Percentiles rank a stretch among this genome's conserved stretches.
These are phyloP conservation scores for Neurospora tetrasperma DNA, from an alignment of 495 filamentous ascomycete genomes.

Conservation along the genomic window DNA sequence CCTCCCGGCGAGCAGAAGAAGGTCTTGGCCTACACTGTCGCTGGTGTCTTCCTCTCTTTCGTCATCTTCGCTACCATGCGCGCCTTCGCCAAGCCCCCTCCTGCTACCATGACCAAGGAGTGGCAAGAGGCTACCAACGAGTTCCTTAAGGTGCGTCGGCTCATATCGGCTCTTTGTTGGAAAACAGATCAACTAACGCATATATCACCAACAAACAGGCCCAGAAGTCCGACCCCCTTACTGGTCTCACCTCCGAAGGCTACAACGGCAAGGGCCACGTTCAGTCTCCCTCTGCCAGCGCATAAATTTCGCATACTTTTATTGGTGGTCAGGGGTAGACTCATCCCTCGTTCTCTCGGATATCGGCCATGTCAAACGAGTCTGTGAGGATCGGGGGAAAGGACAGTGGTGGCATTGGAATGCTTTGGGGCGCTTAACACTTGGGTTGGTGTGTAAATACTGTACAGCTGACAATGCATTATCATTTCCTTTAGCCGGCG, in stretches of 20 bases:
- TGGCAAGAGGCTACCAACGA: conserved; percentile 89
- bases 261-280: conserved; percentile 76
- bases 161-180: background rate
- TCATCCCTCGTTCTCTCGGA: conserved; percentile 2
- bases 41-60: conserved; percentile 51
- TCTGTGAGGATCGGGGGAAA: conserved; percentile 10
- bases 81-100: conserved; percentile 53
- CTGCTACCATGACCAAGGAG: conserved; percentile 87
- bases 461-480: conserved; percentile 30
- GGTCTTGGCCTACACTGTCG: conserved; percentile 57
- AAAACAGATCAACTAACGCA: background rate
- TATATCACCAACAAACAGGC: conserved; percentile 33
- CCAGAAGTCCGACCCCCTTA: conserved; percentile 84
- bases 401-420: conserved; percentile 6
- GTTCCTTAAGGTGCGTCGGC: conserved; percentile 61
- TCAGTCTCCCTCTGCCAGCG: conserved; percentile 49
- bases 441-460: conserved; percentile 25
- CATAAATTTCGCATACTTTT: conserved; percentile 23
- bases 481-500: conserved; percentile 13
- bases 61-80: conserved; percentile 56
- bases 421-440: conserved; percentile 1
- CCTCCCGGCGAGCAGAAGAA: conserved; percentile 75
- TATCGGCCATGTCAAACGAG: conserved; percentile 10
- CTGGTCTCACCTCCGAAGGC: conserved; percentile 68
- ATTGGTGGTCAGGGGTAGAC: conserved; percentile 30